Evolutionary conservation across 192 early-diverging fungal species (phyloP), one percentile per base, ranked within the genome.

Genomic region (Linderina pennispora): DNA sequence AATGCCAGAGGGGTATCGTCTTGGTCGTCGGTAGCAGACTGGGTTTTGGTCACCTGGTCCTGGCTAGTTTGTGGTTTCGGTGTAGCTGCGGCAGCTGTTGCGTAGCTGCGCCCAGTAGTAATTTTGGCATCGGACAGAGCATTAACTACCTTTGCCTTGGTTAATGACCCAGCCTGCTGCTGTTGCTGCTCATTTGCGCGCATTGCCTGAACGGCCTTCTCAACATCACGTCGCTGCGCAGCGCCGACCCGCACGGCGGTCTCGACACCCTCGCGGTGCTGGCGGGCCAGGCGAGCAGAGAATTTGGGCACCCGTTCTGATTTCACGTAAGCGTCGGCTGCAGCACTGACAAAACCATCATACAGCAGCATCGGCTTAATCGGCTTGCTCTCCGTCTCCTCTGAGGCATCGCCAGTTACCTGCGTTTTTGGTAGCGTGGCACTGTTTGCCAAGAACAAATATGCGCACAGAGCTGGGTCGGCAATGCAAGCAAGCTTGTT

Each of bases 401-500:
- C n/a, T n/a, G n/a, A n/a, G n/a, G n/a, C n/a, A n/a, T n/a, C n/a
- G n/a, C n/a, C n/a, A n/a, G n/a, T n/a, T n/a, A n/a, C n/a, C n/a
- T n/a, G n/a, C n/a, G n/a, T n/a, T 38, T 9, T 1, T 0, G 58
- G 49, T 16, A 61, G 14, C 0, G 55, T 58, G 1, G 59, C 55
- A 14, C 47, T 41, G 40, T 55, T 70, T 8, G 66, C 66, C 23
- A 70, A 22, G 31, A 70, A 70, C 47, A 70, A 18, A 17, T 40
- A 70, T 10, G 66, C 50, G 4, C 40, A 40, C 1, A 75, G 52
- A 0, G 60, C 55, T 1, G 60, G 71, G 48, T 82, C 68, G 1
- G 58, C 74, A 1, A 82, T 36, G 19, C 76, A 71, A 9, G 65
- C 59, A 0, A 82, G 61, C 25, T 71, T 70, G 33, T 67, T 58